Conservation (phyloP, 2,329 filamentous ascomycete genomes). For the Aspergillus transmontanensis region DNA sequence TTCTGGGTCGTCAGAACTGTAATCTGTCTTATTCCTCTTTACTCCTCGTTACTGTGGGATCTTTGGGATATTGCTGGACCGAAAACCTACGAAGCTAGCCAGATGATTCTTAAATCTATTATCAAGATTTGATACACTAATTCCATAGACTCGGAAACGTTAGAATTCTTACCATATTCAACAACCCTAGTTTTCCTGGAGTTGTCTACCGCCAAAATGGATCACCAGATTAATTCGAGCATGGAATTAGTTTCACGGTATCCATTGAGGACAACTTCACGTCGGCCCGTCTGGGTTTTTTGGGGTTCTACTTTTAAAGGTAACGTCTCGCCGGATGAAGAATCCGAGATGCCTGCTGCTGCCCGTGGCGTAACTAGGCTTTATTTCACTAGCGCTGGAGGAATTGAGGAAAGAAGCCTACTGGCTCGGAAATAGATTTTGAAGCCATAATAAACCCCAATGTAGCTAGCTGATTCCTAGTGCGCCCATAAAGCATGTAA, state of each 20-base stretch:
- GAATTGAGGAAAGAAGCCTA: not conserved
- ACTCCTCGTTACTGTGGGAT: not conserved
- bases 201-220: not conserved
- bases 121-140: not conserved
- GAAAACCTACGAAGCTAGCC: not conserved
- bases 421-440: not conserved
- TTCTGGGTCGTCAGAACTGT: not conserved
- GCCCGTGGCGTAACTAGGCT: not conserved
- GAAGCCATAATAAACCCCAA: not conserved
- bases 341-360: not conserved
- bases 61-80: not conserved
- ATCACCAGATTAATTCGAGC: not conserved
- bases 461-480: not conserved
- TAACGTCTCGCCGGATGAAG: not conserved
- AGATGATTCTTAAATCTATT: not conserved
- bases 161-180: not conserved
- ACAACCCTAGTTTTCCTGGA: not conserved
- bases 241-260: not conserved
- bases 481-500: not conserved
- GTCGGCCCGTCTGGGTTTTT: not conserved
- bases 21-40: not conserved
- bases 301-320: not conserved
- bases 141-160: not conserved
- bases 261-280: not conserved
- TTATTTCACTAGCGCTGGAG: not conserved